Conservation (phyloP, 1,139 yeast genomes). For the Candida sojae region DNA sequence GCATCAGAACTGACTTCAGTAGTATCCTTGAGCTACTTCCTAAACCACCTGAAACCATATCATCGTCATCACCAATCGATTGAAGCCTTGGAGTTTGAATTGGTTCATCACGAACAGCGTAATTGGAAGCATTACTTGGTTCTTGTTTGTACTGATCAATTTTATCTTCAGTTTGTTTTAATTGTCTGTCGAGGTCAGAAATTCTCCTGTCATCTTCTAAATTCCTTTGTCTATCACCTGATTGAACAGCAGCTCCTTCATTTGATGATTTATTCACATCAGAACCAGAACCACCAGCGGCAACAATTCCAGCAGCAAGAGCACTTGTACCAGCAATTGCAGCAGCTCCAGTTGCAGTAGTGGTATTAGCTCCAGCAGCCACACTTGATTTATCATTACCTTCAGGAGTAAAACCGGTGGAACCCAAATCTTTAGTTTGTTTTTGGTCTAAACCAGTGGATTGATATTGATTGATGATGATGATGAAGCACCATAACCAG, state of each 20-base stretch:
- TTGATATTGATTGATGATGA: not conserved
- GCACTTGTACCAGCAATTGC: constrained; percentile 2
- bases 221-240: constrained; percentile 4
- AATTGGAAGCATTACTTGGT: constrained; percentile 17
- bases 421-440: too few species aligned
- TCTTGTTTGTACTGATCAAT: constrained; percentile 10
- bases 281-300: not conserved
- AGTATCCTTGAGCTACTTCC: constrained; percentile 2
- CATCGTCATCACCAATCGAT: constrained; percentile 10
- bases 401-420: too few species aligned
- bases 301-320: not conserved
- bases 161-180: constrained; percentile 11
- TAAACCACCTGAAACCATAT: not conserved
- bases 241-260: not conserved
- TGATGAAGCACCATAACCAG: constrained; percentile 5
- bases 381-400: constrained; percentile 3
- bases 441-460: too few species aligned
- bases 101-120: constrained; percentile 20
- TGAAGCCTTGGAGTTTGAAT: constrained; percentile 13
- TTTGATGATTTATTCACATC: not conserved
- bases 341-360: constrained; percentile 8
- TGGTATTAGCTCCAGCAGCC: constrained; percentile 5
- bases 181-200: constrained; percentile 14
- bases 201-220: constrained; percentile 9
- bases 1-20: constrained; percentile 4